Evolutionary conservation across 768 basidiomycete species (phyloP), one percentile per base, ranked within the genome.

Genomic region (Clavulina sp.): DNA sequence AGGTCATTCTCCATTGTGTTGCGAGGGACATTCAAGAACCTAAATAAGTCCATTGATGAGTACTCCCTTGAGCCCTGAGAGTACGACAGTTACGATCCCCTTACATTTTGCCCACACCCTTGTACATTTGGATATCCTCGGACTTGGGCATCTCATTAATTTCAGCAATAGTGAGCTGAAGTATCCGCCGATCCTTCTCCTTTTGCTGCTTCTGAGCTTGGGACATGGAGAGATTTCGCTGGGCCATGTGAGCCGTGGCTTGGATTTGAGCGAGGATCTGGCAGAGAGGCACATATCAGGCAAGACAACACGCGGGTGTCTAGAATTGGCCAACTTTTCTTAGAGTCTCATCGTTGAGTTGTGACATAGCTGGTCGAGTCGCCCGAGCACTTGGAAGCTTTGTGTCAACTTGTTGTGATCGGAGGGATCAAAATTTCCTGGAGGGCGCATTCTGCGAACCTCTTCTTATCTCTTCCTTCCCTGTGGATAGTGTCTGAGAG

Each of bases 31-130:
- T 80, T 76, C 75, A 96, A 76, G 65, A 96, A 96, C 87, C 91
- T 95, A 55, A 4, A 36, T 13, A 26, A 30, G 9, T 7, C 34
- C 7, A 38, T 38, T 19, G 19, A 19, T 7, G 7, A 7, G 34
- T n/a, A n/a, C n/a, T n/a, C n/a, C n/a, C n/a, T n/a, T n/a, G n/a
- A 24, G 24, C 26, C 36, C 36, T 46, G 9, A 16, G 26, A 26
- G 43, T 28, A 44, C 24, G 29, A 31, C 31, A 54, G 4, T 23
- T 48, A 38, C 32, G 26, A 47, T 21, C 4, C 29, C 61, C 76
- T 56, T 57, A 92, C 92, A 93, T 93, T 68, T 96, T 96, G 30
- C 92, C 92, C 41, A 96, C 85, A 44, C 92, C 92, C 60, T 84
- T 89, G 68, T 92, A 96, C 59, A 95, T 68, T 60, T 82, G 86